Conservation (phyloP, 495 filamentous ascomycete genomes). For the Opeltia flavorubescens region DNA sequence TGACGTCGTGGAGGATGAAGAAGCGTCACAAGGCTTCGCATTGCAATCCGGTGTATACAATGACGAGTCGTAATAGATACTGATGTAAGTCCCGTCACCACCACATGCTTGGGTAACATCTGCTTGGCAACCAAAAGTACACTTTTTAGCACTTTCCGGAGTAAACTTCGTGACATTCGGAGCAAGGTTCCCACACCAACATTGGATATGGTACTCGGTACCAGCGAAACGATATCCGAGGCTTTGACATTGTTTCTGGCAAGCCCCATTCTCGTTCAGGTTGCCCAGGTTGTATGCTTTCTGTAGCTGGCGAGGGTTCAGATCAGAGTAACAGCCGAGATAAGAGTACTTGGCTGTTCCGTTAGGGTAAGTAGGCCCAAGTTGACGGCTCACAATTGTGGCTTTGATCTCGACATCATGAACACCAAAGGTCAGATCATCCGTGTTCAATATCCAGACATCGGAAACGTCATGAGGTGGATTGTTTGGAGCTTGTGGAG, state of each 20-base stretch:
- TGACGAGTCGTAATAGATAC: conserved; percentile 26
- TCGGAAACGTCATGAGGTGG: conserved; percentile 11
- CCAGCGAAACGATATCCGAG: conserved; percentile 13
- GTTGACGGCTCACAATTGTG: conserved; percentile 12
- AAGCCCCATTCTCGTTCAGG: conserved; percentile 18
- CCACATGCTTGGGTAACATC: conserved; percentile 26
- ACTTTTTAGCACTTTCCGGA: conserved; percentile 18
- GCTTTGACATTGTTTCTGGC: conserved; percentile 15
- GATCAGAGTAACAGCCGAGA: conserved; percentile 20
- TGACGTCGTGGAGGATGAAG: background rate
- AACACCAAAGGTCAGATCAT: conserved; percentile 19
- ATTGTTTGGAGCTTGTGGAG: conserved; percentile 13
- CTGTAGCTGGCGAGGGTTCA: conserved; percentile 16
- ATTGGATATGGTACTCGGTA: conserved; percentile 24
- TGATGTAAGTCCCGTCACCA: conserved; percentile 25
- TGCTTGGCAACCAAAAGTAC: conserved; percentile 22
- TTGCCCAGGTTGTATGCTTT: conserved; percentile 13
- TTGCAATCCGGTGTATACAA: conserved; percentile 12
- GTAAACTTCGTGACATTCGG: conserved; percentile 15
- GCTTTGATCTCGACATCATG: conserved; percentile 15
- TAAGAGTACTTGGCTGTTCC: conserved; percentile 18
- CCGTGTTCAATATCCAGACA: conserved; percentile 21
- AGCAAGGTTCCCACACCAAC: conserved; percentile 24
- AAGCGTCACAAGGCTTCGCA: background rate
- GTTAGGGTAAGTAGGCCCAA: conserved; percentile 18